Evolutionary conservation across 1,284 basidiomycete species (phyloP).

Genomic region (Austroboletus sp.): DNA sequence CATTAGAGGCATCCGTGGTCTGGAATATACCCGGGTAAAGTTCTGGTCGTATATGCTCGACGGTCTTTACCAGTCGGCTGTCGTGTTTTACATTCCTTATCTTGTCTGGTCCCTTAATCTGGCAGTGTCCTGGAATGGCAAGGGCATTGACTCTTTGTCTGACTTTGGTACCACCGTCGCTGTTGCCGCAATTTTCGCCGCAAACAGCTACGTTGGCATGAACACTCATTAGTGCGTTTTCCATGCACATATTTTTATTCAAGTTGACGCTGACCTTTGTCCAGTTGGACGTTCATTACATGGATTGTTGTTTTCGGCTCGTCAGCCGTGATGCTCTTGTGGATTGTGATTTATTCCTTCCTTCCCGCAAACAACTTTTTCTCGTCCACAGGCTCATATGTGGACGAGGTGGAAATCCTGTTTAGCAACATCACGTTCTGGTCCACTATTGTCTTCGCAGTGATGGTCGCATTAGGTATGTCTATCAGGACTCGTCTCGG

Average conservation of each 20-base stretch:
- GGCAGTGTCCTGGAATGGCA: conserved; percentile 65
- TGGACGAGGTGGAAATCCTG: conserved; percentile 65
- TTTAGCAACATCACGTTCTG: conserved; percentile 80
- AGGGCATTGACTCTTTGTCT: conserved; percentile 67
- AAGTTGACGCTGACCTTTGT: conserved; percentile 8
- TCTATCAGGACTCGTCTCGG: conserved; percentile 1
- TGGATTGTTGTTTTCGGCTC: conserved; percentile 77
- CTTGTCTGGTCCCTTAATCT: conserved; percentile 65
- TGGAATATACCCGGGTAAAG: conserved; percentile 86
- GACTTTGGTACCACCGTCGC: conserved; percentile 93
- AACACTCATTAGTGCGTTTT: conserved; percentile 79
- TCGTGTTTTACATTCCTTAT: conserved; percentile 89
- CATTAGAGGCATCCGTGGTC: conserved; percentile 82
- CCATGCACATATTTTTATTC: neutral
- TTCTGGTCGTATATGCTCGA: conserved; percentile 96
- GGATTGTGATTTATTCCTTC: conserved; percentile 83
- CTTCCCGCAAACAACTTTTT: conserved; percentile 40
- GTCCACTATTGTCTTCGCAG: conserved; percentile 66
- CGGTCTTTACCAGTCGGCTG: conserved; percentile 85
- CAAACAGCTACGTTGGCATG: conserved; percentile 83
- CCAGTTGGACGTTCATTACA: conserved; percentile 82
- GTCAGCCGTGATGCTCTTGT: conserved; percentile 70
- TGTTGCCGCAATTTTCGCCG: conserved; percentile 79
- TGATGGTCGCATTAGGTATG: conserved; percentile 65
- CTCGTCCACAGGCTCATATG: conserved; percentile 54